These are phyloP conservation scores for Pseudonitzschia multiseries DNA, from an alignment of 108 stramenopile species.

Conservation along the genomic window DNA sequence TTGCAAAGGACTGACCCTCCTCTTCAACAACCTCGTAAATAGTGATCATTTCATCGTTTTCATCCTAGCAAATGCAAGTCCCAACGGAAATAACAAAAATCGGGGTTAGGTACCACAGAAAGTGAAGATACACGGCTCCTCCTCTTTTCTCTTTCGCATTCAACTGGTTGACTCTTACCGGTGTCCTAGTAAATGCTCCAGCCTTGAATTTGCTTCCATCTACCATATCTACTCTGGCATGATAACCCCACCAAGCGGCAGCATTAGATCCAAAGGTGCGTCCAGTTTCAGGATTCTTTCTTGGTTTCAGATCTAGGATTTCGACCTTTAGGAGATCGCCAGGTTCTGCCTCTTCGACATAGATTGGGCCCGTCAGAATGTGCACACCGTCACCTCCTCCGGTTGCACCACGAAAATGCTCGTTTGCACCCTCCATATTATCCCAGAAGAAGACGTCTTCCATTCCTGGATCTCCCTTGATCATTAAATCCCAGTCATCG, in stretches of 20 bases:
- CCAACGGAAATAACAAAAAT: neutral
- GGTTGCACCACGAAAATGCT: conserved; percentile 40
- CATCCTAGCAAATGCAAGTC: neutral
- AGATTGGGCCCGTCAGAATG: conserved; percentile 39
- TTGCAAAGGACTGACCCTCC: conserved; percentile 26
- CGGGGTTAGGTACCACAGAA: too few species aligned
- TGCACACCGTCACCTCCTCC: conserved; percentile 57
- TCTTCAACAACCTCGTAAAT: conserved; percentile 41
- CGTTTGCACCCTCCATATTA: conserved; percentile 24
- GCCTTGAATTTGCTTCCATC: conserved; percentile 32
- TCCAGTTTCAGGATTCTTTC: conserved; percentile 31
- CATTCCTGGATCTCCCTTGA: conserved; percentile 47
- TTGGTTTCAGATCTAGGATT: conserved; percentile 38
- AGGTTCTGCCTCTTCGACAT: conserved; percentile 34
- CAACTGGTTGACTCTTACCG: conserved; percentile 2
- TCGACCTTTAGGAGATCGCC: conserved; percentile 48
- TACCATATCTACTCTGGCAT: conserved; percentile 29
- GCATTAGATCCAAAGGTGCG: conserved; percentile 42
- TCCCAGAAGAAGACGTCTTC: conserved; percentile 41
- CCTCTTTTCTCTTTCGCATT: too few species aligned
- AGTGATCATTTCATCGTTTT: conserved; percentile 42
- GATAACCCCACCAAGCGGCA: conserved; percentile 52
- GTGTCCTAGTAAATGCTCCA: conserved; percentile 33
- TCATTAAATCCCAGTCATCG: conserved; percentile 51
- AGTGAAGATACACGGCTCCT: too few species aligned